Evolutionary conservation across 1,284 basidiomycete species (phyloP), one percentile per base, ranked within the genome.

Genomic region (Phlebopus sp.): DNA sequence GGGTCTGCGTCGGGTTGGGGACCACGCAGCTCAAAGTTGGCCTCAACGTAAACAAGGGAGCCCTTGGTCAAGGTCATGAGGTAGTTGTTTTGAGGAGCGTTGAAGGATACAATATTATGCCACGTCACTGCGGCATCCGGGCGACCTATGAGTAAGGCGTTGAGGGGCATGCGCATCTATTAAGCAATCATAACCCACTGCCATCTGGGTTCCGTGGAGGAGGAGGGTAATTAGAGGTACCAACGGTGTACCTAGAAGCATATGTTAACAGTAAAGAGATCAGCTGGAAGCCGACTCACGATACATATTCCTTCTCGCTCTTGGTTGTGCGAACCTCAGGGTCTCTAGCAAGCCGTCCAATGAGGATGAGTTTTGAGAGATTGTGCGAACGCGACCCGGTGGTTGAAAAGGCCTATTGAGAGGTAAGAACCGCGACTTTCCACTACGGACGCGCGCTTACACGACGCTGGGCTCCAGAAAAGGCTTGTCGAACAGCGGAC

Each of bases 41-140:
- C 82, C 61, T 91, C 89, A 15, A 86, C 86, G 54, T 82, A 91
- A 18, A 91, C 88, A 47, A 73, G 79, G 38, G 77, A 71, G 3
- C 90, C 90, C 55, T 84, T 87, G 57, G 65, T 75, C 19, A 92
- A 65, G 29, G 67, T 79, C 49, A 72, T 73, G 25, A 92, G 76
- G 59, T 77, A 88, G 50, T 72, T 78, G 55, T 82, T 84, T 15
- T 77, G 58, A 34, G 40, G 10, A 7, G 81, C 73, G 23, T 70
- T 70, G 72, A 92, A 92, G 29, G 84, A 89, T 43, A 90, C 62
- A 42, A 92, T 60, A 39, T 79, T 72, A 61, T 92, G 90, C 81
- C 84, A 92, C 21, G 85, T 84, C 2, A 84, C 78, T 29, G 69
- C 72, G 1, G 75, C 57, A 21, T 76, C 71, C 10, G 68, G 61